Base-by-base conservation (phyloP, 305 asterid genomes). In the Plantago rigida region DNA sequence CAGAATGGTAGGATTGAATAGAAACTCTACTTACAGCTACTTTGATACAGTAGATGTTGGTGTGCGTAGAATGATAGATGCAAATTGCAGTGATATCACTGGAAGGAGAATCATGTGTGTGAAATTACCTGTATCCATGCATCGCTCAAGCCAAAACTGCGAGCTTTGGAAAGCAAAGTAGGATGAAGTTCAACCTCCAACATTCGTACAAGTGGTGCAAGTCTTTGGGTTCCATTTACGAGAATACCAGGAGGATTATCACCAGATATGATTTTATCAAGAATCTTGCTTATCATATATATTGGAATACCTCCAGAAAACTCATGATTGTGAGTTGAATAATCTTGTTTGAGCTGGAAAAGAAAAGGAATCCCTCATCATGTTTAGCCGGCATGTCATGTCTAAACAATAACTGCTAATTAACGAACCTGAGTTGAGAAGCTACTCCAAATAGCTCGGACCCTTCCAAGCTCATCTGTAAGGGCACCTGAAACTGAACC, bases 391-490 rank as follows among this genome's bases (percentile, higher is more conserved):
- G 67, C 53, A 78, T 47, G 60, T 64, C 55, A 67, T 64, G 68
- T 28, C 5, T 26, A 17, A 53, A 28, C 42, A 69, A 62, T 56
- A 59, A 39, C 59, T 59, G 60, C 69, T 59, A 66, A 62, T 39
- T 60, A 51, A 71, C 73, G 67, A 70, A 92, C 97, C 99, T 87
- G 98, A 6, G 96, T 84, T 64, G 99, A 91, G 71, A 91, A 91
- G 83, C 96, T 87, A 71, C 96, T 95, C 98, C 98, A 91, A 63
- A 93, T 53, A 56, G 99, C 99, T 71, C 75, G 81, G 72, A 93
- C 99, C 75, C 96, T 79, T 68, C 99, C 99, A 66, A 62, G 79
- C 66, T 93, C 96, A 77, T 93, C 95, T 3, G 97, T 81, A 52
- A 93, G 89, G 75, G 83, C 97, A 60, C 99, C 99, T 73, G 95